Evolutionary conservation across 345 rosid species (phyloP), one percentile per base, ranked within the genome.

Genomic region (Lepidium sativum): DNA sequence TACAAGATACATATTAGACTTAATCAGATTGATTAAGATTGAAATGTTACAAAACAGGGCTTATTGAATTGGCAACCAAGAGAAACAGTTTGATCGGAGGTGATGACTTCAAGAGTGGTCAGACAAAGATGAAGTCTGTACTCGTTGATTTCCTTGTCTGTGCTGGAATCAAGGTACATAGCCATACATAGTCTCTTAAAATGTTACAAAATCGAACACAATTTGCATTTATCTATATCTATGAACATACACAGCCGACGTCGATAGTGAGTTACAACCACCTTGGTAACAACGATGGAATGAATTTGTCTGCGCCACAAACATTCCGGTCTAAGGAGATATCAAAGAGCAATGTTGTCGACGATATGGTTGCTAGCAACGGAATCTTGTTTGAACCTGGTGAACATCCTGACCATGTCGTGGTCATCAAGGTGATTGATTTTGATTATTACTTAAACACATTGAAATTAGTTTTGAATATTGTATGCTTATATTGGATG

Each of bases 81-180:
- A 82, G 82, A 71, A 88, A 88, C 82, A 71, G 88, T 56, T 79
- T 94, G 76, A 94, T 94, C 23, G 99, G 99, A 54, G 99, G 97
- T 47, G 97, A 94, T 72, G 97, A 94, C 80, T 94, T 94, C 80
- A 94, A 94, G 81, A 94, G 97, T 77, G 99, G 99, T 60, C 99
- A 94, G 80, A 94, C 99, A 70, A 94, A 94, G 85, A 94, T 94
- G 92, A 90, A 90, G 63, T 94, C 97, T 10, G 95, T 88, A 2
- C 79, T 88, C 29, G 97, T 94, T 14, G 96, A 94, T 82, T 94
- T 94, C 76, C 95, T 90, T 69, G 97, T 94, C 17, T 96, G 97
- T 4, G 99, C 99, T 12, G 99, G 99, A 47, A 94, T 94, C 75
- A 94, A 94, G 86, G 98, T 89, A 74, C 4, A 6, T 37, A 29